These are phyloP conservation scores for Eucalyptus melliodora DNA, from an alignment of 345 rosid genomes.

Conservation along the genomic window DNA sequence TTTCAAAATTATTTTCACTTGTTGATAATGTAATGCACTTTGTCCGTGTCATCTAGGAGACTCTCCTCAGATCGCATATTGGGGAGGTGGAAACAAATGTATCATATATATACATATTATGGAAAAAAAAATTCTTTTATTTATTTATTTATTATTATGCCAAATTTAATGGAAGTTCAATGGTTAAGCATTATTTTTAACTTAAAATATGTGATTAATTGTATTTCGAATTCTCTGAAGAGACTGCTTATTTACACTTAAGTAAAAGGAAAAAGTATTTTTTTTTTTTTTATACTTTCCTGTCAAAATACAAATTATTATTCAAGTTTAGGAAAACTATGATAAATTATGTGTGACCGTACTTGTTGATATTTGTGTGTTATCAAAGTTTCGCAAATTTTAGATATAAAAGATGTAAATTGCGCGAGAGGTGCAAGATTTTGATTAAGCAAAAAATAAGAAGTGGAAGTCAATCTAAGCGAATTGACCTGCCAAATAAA, in stretches of 20 bases:
- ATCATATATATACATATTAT: neutral
- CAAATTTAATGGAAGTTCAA: neutral
- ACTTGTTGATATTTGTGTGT: neutral
- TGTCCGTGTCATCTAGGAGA: neutral
- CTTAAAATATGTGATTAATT: neutral
- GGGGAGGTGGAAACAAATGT: neutral
- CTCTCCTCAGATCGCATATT: neutral
- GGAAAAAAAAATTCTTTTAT: neutral
- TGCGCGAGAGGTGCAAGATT: neutral
- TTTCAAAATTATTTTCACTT: neutral
- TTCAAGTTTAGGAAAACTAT: neutral
- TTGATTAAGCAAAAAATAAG: neutral
- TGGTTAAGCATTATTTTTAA: neutral
- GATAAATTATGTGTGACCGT: neutral
- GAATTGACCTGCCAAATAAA: neutral
- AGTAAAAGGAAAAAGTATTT: neutral
- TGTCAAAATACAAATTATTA: neutral
- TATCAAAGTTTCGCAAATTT: neutral
- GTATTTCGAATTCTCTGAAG: neutral
- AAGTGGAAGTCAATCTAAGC: neutral
- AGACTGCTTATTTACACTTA: neutral
- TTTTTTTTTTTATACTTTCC: neutral
- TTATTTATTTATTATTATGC: too few species aligned
- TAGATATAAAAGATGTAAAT: neutral
- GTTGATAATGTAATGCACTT: neutral